Percentiles rank a stretch among this genome's conserved stretches.
Evolutionary conservation across 2,329 filamentous ascomycete species (phyloP).

Genomic region (Aspergillus versicolor): DNA sequence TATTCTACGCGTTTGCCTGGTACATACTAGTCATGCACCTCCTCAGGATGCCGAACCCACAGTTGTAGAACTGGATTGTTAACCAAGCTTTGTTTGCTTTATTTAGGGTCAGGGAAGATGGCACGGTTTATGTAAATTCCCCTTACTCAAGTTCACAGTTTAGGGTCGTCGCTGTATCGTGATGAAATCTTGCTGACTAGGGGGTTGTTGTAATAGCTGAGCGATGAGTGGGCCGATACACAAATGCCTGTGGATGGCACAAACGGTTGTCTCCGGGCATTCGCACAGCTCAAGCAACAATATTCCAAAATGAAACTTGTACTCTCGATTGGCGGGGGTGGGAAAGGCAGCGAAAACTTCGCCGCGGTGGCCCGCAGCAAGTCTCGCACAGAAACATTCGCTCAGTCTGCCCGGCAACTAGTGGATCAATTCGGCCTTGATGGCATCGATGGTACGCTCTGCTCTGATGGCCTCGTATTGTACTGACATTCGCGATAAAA

Average conservation of each 20-base stretch:
- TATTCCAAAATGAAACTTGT: conserved; percentile 72
- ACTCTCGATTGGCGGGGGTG: conserved; percentile 71
- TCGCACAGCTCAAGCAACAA: conserved; percentile 69
- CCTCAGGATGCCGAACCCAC: conserved; percentile 7
- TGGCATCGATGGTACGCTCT: conserved; percentile 67
- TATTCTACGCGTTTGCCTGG: conserved; percentile 79
- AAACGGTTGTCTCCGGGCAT: conserved; percentile 69
- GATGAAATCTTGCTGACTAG: conserved; percentile 6
- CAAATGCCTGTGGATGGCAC: conserved; percentile 71
- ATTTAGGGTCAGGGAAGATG: conserved; percentile 65
- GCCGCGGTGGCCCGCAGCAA: conserved; percentile 64
- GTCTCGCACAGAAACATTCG: conserved; percentile 66
- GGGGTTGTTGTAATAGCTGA: conserved; percentile 54
- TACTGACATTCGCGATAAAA: conserved; percentile 34
- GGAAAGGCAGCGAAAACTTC: conserved; percentile 64
- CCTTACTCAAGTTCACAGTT: conserved; percentile 9
- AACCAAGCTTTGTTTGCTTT: conserved; percentile 20
- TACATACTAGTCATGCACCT: conserved; percentile 32
- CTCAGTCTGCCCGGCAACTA: conserved; percentile 63
- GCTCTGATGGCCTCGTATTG: background rate
- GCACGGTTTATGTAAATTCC: conserved; percentile 69
- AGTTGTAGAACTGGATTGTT: conserved; percentile 22
- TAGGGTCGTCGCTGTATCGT: background rate
- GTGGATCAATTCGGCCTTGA: conserved; percentile 71
- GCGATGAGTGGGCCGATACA: conserved; percentile 75